Evolutionary conservation across 176 grass and related monocot genomes (phyloP).

Genomic region (barley (Hordeum vulgare)): DNA sequence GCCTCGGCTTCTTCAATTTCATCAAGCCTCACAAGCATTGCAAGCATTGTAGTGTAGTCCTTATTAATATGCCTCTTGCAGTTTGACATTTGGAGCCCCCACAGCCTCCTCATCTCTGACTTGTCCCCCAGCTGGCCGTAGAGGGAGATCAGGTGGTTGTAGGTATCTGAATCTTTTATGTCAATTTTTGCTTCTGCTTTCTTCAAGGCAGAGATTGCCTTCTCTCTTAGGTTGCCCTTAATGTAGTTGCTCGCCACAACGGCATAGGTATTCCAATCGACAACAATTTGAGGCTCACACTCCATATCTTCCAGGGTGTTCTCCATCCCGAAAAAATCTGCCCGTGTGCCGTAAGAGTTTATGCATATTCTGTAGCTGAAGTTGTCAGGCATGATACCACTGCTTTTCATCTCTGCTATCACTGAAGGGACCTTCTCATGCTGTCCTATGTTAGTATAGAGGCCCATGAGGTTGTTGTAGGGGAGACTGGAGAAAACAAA

Average conservation of each 20-base stretch:
- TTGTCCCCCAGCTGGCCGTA: conserved; percentile 59
- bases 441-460: conserved; percentile 63
- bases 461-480: conserved; percentile 83
- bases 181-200: conserved; percentile 74
- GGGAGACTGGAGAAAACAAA: conserved; percentile 43
- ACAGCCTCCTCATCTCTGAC: conserved; percentile 55
- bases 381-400: conserved; percentile 67
- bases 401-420: conserved; percentile 64
- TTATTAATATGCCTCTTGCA: conserved; percentile 61
- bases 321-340: conserved; percentile 74
- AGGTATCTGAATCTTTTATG: conserved; percentile 30
- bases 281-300: conserved; percentile 70
- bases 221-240: conserved; percentile 42
- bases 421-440: conserved; percentile 73
- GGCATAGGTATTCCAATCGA: conserved; percentile 86
- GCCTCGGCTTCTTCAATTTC: conserved; percentile 62
- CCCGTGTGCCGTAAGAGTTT: conserved; percentile 59
- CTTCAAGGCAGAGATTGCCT: conserved; percentile 53
- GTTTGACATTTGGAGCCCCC: conserved; percentile 62
- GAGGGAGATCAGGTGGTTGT: conserved; percentile 66
- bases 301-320: conserved; percentile 82
- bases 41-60: conserved; percentile 67
- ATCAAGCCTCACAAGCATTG: conserved; percentile 53
- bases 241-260: conserved; percentile 68
- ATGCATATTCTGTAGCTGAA: conserved; percentile 90